Evolutionary conservation across 148 eudicot species (phyloP), one percentile per base, ranked within the genome.

Genomic region (Cornus controversa): DNA sequence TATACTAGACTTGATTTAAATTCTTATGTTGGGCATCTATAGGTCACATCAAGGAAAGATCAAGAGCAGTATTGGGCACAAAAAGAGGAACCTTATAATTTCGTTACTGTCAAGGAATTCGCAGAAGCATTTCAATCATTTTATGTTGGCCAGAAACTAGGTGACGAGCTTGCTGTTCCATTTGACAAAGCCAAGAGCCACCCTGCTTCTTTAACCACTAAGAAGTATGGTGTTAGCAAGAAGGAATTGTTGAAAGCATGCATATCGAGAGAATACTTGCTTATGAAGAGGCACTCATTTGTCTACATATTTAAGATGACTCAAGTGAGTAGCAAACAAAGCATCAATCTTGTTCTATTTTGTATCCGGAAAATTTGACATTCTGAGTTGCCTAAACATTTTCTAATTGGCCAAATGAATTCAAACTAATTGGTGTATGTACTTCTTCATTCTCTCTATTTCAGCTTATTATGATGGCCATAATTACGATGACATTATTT

Each of bases 11-110:
- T 6, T 68, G 60, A 57, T 5, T 57, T 22, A 60, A 27, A 23
- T 68, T 76, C 57, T 77, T 40, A 23, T 29, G 69, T 53, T 31
- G 18, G 10, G 28, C 14, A 31, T 70, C 10, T 20, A 80, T 78
- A 94, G 97, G 98, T 94, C 69, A 94, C 98, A 70, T 94, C 98
- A 74, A 87, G 80, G 81, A 94, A 94, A 79, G 98, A 94, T 82
- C 98, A 94, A 82, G 91, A 79, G 77, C 95, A 92, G 71, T 94
- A 92, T 76, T 94, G 98, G 98, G 76, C 73, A 27, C 70, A 81
- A 15, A 85, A 71, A 80, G 84, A 85, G 16, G 84, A 82, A 58
- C 86, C 92, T n/a, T 91, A 94, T 72, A 53, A 25, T 47, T 94
- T 85, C 79, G 76, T 91, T 57, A 79, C 92, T 16, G 92, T 82